Percentiles rank a stretch among this genome's conserved stretches.
Evolutionary conservation across 2,329 filamentous ascomycete species (phyloP).

Genomic region (Elsinoe perseae): DNA sequence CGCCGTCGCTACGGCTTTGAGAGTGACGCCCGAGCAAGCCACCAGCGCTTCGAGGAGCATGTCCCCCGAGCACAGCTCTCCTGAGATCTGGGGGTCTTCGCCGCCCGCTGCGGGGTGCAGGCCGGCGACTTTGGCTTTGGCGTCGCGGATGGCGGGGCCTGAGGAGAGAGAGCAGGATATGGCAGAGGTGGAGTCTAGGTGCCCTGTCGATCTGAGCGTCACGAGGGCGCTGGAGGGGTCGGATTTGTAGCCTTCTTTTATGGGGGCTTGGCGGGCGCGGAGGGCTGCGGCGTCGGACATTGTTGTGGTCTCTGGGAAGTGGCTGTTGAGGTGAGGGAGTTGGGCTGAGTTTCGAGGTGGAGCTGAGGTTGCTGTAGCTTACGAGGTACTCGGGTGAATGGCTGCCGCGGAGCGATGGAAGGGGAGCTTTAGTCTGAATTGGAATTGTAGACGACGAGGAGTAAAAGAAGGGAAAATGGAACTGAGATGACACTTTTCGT

Average conservation of each 20-base stretch:
- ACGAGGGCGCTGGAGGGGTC: conserved; percentile 40
- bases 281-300: conserved; percentile 27
- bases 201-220: conserved; percentile 39
- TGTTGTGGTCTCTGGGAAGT: background rate
- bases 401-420: background rate
- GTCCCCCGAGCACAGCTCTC: conserved; percentile 44
- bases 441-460: background rate
- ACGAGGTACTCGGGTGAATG: background rate
- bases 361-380: background rate
- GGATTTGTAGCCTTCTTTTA: conserved; percentile 40
- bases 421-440: background rate
- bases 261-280: conserved; percentile 42
- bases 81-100: conserved; percentile 35
- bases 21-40: conserved; percentile 44
- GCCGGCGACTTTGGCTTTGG: conserved; percentile 38
- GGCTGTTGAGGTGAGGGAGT: background rate
- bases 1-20: conserved; percentile 44
- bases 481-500: background rate
- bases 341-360: background rate
- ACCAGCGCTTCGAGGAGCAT: conserved; percentile 46
- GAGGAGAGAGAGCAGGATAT: conserved; percentile 43
- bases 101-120: conserved; percentile 44
- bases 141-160: conserved; percentile 34
- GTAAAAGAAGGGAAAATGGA: background rate
- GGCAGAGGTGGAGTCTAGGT: conserved; percentile 36